Evolutionary conservation across 805 yeast species (phyloP).

Genomic region (Saccharomycopsis selenospora): DNA sequence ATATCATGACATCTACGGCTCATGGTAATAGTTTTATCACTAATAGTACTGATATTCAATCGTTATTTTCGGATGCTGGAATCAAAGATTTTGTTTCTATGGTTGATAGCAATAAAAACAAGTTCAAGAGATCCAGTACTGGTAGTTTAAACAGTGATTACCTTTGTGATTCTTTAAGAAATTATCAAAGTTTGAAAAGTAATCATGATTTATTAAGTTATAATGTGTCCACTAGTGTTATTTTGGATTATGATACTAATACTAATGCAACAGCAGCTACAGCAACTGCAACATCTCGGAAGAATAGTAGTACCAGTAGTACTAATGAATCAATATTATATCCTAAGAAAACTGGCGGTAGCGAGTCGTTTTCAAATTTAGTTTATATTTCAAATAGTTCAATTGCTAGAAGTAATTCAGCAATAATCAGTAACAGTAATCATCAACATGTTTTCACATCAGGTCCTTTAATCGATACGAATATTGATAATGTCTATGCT

Average conservation of each 20-base stretch:
- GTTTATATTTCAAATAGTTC: neutral
- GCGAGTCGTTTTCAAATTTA: neutral
- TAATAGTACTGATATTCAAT: neutral
- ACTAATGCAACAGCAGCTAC: neutral
- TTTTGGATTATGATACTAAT: neutral
- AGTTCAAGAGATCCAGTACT: conserved; percentile 1
- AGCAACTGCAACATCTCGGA: neutral
- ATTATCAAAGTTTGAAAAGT: conserved; percentile 3
- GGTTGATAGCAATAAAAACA: conserved; percentile 4
- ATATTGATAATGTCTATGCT: conserved; percentile 7
- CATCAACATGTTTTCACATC: neutral
- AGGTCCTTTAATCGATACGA: conserved; percentile 3
- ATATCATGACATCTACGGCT: no score
- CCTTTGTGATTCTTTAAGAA: conserved; percentile 1
- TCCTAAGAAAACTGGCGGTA: neutral
- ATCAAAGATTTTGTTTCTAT: conserved; percentile 7
- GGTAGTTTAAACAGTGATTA: neutral
- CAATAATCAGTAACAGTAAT: neutral
- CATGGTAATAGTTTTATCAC: neutral
- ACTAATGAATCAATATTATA: neutral
- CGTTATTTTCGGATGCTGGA: neutral
- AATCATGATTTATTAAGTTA: conserved; percentile 1
- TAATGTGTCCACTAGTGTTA: conserved; percentile 4
- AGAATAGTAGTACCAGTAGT: neutral
- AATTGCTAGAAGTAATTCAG: neutral